Base-by-base conservation (phyloP, 148 eudicot genomes). In the Selenicereus undatus region DNA sequence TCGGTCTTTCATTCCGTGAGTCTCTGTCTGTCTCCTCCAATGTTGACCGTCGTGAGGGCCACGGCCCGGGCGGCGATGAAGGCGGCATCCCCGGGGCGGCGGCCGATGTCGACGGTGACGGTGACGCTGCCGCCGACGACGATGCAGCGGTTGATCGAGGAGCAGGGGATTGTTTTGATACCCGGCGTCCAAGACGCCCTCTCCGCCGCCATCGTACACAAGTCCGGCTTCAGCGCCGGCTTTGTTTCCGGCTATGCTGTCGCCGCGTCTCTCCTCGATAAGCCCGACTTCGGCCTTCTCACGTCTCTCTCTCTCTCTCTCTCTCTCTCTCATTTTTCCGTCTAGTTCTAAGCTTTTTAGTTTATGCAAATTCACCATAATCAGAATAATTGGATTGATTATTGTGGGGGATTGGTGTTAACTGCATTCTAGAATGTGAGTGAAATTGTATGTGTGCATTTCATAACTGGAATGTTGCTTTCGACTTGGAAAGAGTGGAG, bases 281-380 rank as follows among this genome's bases (percentile, higher is more conserved):
- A 66, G 35, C 71, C 71, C 16, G 71, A 66, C 71, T 66, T 66
- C 36, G 71, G 71, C 71, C 71, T 66, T 16, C 71, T 66, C 71
- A 66, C 71, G 71, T 66, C 5, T 66, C 71, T 66, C 68, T 32
- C 32, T 32, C 32, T 32, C 32, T 32, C 32, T 24, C 68, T 64
- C 68, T 64, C 29, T 64, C 68, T 64, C 65, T 60, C 65, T 60
- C 65, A 39, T 39, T 39, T 39, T 1, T 39, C 3, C 7, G 2
- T 56, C 8, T 48, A 48, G 52, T 48, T 48, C 14, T 48, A 10
- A 48, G 52, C 13, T n/a, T 62, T 62, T 24, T 62, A 62, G 26
- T 22, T 62, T n/a, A 9, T 62, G 68, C 68, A 62, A 22, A 11
- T 58, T 2, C 64, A 21, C 5, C 22, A 62, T n/a, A n/a, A n/a